Evolutionary conservation across 495 filamentous ascomycete species (phyloP), one percentile per base, ranked within the genome.

Genomic region (Aeminium ludgeri): DNA sequence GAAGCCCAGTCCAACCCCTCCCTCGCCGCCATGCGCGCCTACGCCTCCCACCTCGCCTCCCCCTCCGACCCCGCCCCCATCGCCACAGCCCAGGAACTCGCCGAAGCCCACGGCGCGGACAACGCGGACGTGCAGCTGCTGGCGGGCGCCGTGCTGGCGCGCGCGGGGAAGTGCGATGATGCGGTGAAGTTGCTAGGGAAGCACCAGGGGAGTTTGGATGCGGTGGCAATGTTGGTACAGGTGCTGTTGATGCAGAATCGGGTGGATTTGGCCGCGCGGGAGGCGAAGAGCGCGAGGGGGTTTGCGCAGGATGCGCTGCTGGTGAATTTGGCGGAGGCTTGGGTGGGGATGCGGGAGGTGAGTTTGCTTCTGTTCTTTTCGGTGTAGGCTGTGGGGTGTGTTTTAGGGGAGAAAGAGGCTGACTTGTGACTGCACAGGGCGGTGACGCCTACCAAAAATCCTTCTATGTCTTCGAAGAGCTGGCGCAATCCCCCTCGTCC

Each of bases 391-490:
- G 7, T 30, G 8, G 23, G 23, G 23, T 25, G 23, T 3, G 23
- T 8, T 4, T 4, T 25, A 3, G 23, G 23, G 3, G 8, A 8
- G 23, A 3, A 8, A 8, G 3, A 25, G 23, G 23, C 23, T 25
- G 23, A 25, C 23, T 3, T 4, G 23, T 25, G 23, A 3, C 2
- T 36, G 13, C 42, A 32, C 37, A 91, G 82, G 89, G 89, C 54
- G 86, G 85, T 46, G 87, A 95, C 47, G 86, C 82, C 59, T 97
- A 96, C 65, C 89, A 96, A 59, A 80, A 84, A 50, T 80, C 87
- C 28, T 97, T 89, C 65, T 97, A 97, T 69, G 86, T 97, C 50
- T 97, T 84, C 56, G 87, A 95, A 62, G 89, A 97, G 60, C 74
- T 97, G 30, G 89, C 89, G 16, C 80, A 91, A 59, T 75, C 80